Evolutionary conservation across 768 basidiomycete genomes (phyloP).

Genomic region (Hygrophoropsis aurantiaca): DNA sequence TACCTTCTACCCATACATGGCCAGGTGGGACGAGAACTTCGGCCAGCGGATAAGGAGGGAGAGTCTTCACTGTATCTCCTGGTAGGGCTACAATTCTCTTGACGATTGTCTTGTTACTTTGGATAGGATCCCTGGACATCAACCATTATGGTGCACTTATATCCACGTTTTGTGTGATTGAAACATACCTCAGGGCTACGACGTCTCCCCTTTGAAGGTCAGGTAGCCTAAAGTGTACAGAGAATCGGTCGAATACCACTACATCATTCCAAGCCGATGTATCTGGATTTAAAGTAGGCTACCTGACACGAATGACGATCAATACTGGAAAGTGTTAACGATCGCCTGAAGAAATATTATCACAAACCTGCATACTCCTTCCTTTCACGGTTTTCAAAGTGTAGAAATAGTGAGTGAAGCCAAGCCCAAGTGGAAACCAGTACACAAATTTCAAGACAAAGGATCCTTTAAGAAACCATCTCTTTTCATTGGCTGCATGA

Average conservation of each 20-base stretch:
- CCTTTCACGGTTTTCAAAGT: conserved; percentile 56
- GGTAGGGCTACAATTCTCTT: conserved; percentile 67
- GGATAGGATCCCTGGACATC: conserved; percentile 53
- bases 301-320: conserved; percentile 37
- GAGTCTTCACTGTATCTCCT: conserved; percentile 63
- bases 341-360: background rate
- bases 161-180: background rate
- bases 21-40: conserved; percentile 58
- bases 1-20: conserved; percentile 77
- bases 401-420: conserved; percentile 50
- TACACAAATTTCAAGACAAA: conserved; percentile 42
- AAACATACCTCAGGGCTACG: conserved; percentile 55
- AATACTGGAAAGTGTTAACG: background rate
- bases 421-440: conserved; percentile 57
- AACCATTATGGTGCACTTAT: background rate
- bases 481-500: too few species aligned
- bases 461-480: background rate
- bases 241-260: conserved; percentile 59
- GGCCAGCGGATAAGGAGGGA: conserved; percentile 63
- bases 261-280: conserved; percentile 60
- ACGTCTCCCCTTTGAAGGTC: conserved; percentile 58
- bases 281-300: conserved; percentile 75
- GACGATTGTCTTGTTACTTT: conserved; percentile 53
- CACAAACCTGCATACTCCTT: conserved; percentile 71
- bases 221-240: conserved; percentile 32